These are phyloP conservation scores for Yamadazyma trypodendri DNA, from an alignment of 1,139 yeast species.

Conservation along the genomic window DNA sequence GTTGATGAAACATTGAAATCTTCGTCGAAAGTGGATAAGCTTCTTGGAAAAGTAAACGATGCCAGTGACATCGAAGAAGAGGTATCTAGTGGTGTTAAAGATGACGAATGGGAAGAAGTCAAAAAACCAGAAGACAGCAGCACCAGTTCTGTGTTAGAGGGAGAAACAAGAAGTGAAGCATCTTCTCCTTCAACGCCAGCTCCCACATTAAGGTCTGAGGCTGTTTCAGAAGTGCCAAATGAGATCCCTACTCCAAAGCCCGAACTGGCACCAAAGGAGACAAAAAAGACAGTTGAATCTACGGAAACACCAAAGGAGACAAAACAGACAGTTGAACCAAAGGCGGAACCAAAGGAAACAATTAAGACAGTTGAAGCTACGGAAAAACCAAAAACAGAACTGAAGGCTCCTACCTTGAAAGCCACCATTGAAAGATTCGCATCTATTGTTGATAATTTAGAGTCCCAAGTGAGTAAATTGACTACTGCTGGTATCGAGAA, in stretches of 20 bases:
- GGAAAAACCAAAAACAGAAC: constrained; percentile 13
- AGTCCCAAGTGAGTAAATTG: constrained; percentile 51
- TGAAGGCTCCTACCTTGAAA: constrained; percentile 58
- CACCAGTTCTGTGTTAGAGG: constrained; percentile 9
- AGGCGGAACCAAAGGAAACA: constrained; percentile 15
- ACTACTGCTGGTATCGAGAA: constrained; percentile 57
- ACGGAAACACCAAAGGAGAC: constrained; percentile 3
- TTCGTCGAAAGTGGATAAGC: constrained; percentile 35
- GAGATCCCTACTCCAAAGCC: constrained; percentile 10
- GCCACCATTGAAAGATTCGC: constrained; percentile 69
- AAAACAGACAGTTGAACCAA: constrained; percentile 12
- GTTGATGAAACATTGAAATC: constrained; percentile 44
- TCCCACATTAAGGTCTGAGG: constrained; percentile 12
- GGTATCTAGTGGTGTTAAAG: constrained; percentile 24
- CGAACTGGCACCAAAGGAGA: constrained; percentile 9
- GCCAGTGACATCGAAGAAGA: constrained; percentile 43
- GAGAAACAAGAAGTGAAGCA: constrained; percentile 12
- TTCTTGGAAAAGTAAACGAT: constrained; percentile 40
- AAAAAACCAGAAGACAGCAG: constrained; percentile 26
- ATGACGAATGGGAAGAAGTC: constrained; percentile 46
- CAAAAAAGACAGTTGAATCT: constrained; percentile 8
- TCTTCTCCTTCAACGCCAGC: constrained; percentile 14
- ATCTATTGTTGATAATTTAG: constrained; percentile 53
- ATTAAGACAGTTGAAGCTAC: constrained; percentile 9
- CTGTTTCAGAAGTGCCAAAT: constrained; percentile 6